phyloP scores from a whole-genome alignment of 2,329 filamentous ascomycete species.

The Diaporthe capsici region DNA sequence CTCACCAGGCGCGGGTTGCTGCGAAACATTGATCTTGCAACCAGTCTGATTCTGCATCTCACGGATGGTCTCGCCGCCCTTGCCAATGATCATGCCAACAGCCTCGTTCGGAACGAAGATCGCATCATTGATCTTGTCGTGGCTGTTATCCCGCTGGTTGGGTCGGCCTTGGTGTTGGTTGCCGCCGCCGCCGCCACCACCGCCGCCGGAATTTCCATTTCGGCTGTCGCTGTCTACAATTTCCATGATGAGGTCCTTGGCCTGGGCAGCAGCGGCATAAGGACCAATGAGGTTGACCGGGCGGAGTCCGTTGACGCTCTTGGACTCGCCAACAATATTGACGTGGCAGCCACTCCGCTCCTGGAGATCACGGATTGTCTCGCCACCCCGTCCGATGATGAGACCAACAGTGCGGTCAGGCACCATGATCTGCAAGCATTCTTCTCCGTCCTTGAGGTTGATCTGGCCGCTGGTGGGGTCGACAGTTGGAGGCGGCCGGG shows the following conservation, averaged over 20 bases:
- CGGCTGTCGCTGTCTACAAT: conserved; percentile 93
- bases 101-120: conserved; percentile 91
- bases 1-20: conserved; percentile 82
- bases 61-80: conserved; percentile 93
- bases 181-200: conserved; percentile 36
- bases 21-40: conserved; percentile 95
- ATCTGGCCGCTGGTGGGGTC: conserved; percentile 48
- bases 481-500: conserved; percentile 44
- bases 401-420: conserved; percentile 92
- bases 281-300: conserved; percentile 92
- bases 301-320: conserved; percentile 90
- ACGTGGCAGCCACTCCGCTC: conserved; percentile 95
- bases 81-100: conserved; percentile 96
- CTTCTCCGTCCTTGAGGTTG: conserved; percentile 81
- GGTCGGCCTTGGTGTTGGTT: conserved; percentile 55
- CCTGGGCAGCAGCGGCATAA: conserved; percentile 78
- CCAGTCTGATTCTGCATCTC: conserved; percentile 91
- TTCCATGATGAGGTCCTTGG: conserved; percentile 91
- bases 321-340: conserved; percentile 93
- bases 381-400: conserved; percentile 93
- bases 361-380: conserved; percentile 93
- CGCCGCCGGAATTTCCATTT: conserved; percentile 53
- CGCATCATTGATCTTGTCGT: conserved; percentile 83
- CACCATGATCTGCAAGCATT: conserved; percentile 93
- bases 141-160: conserved; percentile 55